Conservation (phyloP, 2,329 filamentous ascomycete species). For the Stagonosporopsis chrysanthemi region DNA sequence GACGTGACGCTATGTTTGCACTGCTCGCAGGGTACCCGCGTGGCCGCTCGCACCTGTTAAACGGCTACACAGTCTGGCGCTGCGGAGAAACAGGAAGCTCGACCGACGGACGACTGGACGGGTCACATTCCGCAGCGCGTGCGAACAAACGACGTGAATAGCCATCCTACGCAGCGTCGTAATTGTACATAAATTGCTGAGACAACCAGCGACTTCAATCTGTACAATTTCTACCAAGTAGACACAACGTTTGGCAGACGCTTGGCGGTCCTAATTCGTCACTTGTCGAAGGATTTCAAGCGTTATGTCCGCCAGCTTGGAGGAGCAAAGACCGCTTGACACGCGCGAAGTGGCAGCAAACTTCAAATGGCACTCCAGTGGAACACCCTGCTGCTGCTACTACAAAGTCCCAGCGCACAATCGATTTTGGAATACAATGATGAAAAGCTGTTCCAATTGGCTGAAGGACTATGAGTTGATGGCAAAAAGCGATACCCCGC, state of each 20-base stretch:
- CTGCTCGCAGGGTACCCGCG: not conserved
- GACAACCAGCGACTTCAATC: not conserved
- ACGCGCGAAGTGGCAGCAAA: not conserved
- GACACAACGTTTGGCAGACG: not conserved
- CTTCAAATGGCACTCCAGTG: not conserved
- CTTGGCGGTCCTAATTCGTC: not conserved
- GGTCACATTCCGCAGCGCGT: conserved; percentile 1
- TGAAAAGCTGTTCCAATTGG: not conserved
- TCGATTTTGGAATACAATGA: not conserved
- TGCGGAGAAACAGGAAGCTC: conserved; percentile 1
- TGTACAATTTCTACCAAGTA: not conserved
- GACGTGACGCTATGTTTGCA: conserved; percentile 2
- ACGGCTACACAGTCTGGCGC: not conserved
- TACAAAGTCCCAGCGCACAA: not conserved
- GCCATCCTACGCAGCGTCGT: not conserved
- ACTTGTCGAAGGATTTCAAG: not conserved
- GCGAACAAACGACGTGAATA: conserved; percentile 2
- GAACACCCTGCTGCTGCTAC: not conserved
- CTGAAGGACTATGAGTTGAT: no score
- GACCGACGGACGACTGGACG: not conserved
- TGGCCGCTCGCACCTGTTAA: not conserved
- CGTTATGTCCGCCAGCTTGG: not conserved
- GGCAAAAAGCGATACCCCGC: not conserved
- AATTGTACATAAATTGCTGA: not conserved
- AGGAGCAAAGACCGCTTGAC: not conserved